Percentiles rank a stretch among this genome's conserved stretches.
These are phyloP conservation scores for Fusarium sp. DNA, from an alignment of 2,329 filamentous ascomycete species.

Conservation along the genomic window DNA sequence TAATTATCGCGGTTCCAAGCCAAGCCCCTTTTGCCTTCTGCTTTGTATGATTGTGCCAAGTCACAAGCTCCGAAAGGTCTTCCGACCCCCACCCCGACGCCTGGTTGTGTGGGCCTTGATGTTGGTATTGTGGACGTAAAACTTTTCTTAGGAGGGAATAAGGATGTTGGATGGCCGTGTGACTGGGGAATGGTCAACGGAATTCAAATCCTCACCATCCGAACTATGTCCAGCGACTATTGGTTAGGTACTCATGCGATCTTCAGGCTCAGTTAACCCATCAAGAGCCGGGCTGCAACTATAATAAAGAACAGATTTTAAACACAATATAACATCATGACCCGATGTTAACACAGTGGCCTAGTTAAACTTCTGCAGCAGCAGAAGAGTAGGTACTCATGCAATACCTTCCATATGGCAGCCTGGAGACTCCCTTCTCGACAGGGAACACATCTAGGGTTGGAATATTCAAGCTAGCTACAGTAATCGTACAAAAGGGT, in stretches of 20 bases:
- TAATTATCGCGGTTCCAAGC: not conserved
- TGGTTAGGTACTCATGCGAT: not conserved
- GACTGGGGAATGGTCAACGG: not conserved
- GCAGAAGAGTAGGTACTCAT: not conserved
- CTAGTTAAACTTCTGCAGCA: no score
- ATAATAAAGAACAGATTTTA: no score
- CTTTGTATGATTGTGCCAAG: not conserved
- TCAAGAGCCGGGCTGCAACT: no score
- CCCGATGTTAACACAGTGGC: no score
- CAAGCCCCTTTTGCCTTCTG: not conserved
- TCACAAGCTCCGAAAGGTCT: not conserved
- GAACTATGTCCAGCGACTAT: not conserved
- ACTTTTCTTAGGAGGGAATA: not conserved
- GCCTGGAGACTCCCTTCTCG: not conserved
- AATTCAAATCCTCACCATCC: not conserved
- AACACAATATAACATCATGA: no score
- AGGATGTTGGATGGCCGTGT: not conserved
- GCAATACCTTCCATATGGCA: not conserved
- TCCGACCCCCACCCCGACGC: not conserved
- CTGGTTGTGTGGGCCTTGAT: not conserved
- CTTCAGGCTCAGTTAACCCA: no score
- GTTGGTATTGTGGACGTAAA: not conserved
- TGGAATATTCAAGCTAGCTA: not conserved
- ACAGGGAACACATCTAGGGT: not conserved
- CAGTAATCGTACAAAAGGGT: not conserved